Conservation (phyloP, 305 asterid species). For the Petunia hybrid region DNA sequence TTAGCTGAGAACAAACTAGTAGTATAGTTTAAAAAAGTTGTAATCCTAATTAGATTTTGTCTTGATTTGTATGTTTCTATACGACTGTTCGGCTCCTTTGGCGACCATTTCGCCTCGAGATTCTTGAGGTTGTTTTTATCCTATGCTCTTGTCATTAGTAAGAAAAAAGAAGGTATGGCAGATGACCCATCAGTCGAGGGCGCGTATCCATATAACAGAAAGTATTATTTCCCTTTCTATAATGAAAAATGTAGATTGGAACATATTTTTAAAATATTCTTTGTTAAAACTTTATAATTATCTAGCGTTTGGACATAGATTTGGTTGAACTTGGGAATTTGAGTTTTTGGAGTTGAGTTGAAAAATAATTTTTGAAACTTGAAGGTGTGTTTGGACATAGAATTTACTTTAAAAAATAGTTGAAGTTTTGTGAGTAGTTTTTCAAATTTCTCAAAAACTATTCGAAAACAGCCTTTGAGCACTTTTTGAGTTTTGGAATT, state of each 20-base stretch:
- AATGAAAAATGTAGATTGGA: neutral
- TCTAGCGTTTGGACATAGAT: no score
- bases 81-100: neutral
- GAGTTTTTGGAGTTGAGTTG: no score
- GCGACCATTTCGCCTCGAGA: constrained; percentile 19
- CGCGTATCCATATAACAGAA: neutral
- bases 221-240: neutral
- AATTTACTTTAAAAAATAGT: no score
- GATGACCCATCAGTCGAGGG: neutral
- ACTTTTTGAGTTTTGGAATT: no score
- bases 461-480: no score
- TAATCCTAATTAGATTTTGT: neutral
- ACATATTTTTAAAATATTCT: neutral
- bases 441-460: no score
- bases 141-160: neutral
- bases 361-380: no score
- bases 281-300: neutral
- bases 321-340: no score
- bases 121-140: neutral
- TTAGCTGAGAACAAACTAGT: neutral
- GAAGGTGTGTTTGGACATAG: no score
- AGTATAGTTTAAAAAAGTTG: neutral
- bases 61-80: neutral
- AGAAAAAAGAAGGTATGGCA: neutral
- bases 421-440: no score